These are phyloP conservation scores for Dactylella cylindrospora DNA, from an alignment of 2,329 filamentous ascomycete genomes.

Conservation along the genomic window DNA sequence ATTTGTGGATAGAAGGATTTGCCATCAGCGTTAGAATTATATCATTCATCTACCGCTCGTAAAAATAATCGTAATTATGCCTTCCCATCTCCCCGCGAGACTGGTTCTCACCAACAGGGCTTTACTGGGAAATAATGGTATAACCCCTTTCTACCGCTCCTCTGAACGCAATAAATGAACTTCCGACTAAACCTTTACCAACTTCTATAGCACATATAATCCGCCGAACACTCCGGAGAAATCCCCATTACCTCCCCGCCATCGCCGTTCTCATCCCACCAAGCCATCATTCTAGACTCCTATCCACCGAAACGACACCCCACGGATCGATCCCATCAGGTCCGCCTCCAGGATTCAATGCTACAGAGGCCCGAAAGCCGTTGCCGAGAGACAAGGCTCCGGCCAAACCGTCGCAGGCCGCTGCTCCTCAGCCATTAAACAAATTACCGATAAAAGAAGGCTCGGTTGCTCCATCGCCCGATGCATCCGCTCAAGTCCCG, in stretches of 20 bases:
- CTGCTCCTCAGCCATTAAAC: slow-evolving; percentile 51
- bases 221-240: slow-evolving; percentile 31
- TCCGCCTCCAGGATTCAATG: slow-evolving; percentile 86
- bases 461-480: slow-evolving; percentile 17
- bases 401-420: slow-evolving; percentile 49
- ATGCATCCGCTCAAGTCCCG: slow-evolving; percentile 44
- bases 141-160: background rate
- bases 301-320: slow-evolving; percentile 61
- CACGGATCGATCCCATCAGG: slow-evolving; percentile 58
- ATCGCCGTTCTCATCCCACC: slow-evolving; percentile 35
- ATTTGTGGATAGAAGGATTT: too few species aligned
- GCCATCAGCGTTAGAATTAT: too few species aligned
- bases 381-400: slow-evolving; percentile 61
- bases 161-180: background rate
- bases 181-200: background rate
- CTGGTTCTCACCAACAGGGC: slow-evolving; percentile 41
- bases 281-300: slow-evolving; percentile 24
- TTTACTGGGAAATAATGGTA: slow-evolving; percentile 34
- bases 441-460: slow-evolving; percentile 50
- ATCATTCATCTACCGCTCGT: too few species aligned
- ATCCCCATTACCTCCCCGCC: slow-evolving; percentile 39
- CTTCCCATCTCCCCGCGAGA: slow-evolving; percentile 43
- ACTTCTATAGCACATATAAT: slow-evolving; percentile 21
- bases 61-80: slow-evolving; percentile 16
- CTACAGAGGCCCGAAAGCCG: slow-evolving; percentile 85